phyloP scores from a whole-genome alignment of 1,284 basidiomycete genomes.

The Leccinum olivaceoglutinosum region DNA sequence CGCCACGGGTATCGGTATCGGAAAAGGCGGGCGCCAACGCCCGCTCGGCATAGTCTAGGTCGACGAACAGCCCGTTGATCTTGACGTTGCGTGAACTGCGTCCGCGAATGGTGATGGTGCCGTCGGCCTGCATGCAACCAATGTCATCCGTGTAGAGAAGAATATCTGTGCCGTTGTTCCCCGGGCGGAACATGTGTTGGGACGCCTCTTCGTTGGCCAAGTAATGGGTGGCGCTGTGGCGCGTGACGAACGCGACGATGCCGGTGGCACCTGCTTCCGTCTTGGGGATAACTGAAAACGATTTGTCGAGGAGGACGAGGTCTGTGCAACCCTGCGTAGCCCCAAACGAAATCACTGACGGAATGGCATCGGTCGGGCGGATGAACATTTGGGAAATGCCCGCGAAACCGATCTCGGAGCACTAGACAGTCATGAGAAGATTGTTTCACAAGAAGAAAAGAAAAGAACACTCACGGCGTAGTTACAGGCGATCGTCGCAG shows the following conservation, averaged over 20 bases:
- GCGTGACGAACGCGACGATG: slow-evolving; percentile 23
- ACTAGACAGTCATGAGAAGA: slow-evolving; percentile 13
- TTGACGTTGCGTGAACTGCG: slow-evolving; percentile 28
- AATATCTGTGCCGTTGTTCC: slow-evolving; percentile 14
- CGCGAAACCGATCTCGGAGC: slow-evolving; percentile 26
- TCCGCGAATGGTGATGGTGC: slow-evolving; percentile 22
- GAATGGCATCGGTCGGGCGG: slow-evolving; percentile 18
- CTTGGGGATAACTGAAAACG: slow-evolving; percentile 17
- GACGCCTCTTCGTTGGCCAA: slow-evolving; percentile 21
- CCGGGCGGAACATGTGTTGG: slow-evolving; percentile 24
- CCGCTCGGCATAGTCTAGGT: slow-evolving; percentile 23
- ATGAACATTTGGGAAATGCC: slow-evolving; percentile 26
- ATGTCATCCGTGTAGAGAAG: slow-evolving; percentile 26
- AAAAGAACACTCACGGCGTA: slow-evolving; percentile 18
- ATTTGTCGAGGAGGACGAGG: slow-evolving; percentile 23
- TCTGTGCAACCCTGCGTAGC: slow-evolving; percentile 23
- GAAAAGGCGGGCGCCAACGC: slow-evolving; percentile 19
- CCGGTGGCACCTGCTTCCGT: slow-evolving; percentile 16
- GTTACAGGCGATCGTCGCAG: slow-evolving; percentile 25
- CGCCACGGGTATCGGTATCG: slow-evolving; percentile 1
- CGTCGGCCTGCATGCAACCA: slow-evolving; percentile 21
- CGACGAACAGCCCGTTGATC: slow-evolving; percentile 23
- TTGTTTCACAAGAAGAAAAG: background rate
- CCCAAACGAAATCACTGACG: slow-evolving; percentile 21
- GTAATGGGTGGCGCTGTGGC: slow-evolving; percentile 22